Base-by-base conservation (phyloP, 1,284 basidiomycete genomes). In the Cutaneotrichosporon sp. region DNA sequence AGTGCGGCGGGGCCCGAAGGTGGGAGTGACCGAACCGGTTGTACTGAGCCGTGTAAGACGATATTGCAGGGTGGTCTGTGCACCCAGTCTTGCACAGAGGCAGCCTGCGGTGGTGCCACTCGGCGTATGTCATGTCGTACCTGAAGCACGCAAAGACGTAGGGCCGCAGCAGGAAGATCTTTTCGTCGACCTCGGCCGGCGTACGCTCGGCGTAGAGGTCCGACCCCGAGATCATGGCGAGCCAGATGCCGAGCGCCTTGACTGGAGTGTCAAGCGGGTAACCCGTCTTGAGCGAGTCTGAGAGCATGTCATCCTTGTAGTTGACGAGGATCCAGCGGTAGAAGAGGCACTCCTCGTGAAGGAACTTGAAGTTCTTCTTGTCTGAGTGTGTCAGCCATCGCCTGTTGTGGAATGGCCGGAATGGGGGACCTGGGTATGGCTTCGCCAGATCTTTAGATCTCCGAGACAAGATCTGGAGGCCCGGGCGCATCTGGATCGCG, bases 121-220 rank as follows among this genome's bases (percentile, higher is more conserved):
- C 81, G 0, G 79, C 82, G 62, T 80, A 75, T 51, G 69, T 79
- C 10, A 81, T 73, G 43, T 82, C 79, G 66, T 83, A 84, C 73
- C 80, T 69, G 11, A 82, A 82, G 22, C 80, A 80, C 0, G 81
- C 82, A 67, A 84, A 83, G 14, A 83, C 82, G 62, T 79, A 84
- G 0, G 83, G 83, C 16, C 82, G 75, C 20, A 83, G 71, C 24
- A 83, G 78, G 64, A 83, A 84, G 60, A 83, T 78, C 66, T 81
- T 80, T 63, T 83, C 80, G 58, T 83, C 82, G n/a, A 81, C 74
- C 55, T 82, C 81, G 14, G 74, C 72, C 2, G 70, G 61, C 0
- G 71, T 77, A 33, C 81, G 79, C 24, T 75, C 73, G 2, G 56
- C 67, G 29, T 60, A 60, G 14, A 69, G 52, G 58, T 72, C 70